A percentile compares a stretch with the other conserved stretches of the same genome.
phyloP scores from a whole-genome alignment of 108 stramenopile species.

The Skeletonema menzelii region DNA sequence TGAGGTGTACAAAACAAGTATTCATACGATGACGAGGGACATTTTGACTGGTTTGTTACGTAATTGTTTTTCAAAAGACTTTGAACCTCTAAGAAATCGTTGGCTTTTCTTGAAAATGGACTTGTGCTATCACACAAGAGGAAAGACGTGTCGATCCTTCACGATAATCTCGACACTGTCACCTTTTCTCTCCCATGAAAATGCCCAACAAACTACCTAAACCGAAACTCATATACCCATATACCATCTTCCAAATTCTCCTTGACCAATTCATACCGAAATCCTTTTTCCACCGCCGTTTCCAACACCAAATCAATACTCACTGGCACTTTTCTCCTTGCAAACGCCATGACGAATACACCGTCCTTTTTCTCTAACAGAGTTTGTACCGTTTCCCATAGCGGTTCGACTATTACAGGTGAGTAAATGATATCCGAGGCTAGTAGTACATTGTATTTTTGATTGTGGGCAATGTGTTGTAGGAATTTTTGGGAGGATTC shows the following conservation, averaged over 20 bases:
- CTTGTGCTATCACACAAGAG: no score
- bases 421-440: slow-evolving; percentile 73
- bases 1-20: no score
- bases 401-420: slow-evolving; percentile 49
- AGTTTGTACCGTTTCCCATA: slow-evolving; percentile 60
- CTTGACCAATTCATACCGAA: slow-evolving; percentile 47
- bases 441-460: slow-evolving; percentile 54
- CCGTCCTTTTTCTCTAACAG: slow-evolving; percentile 39
- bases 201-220: neutral
- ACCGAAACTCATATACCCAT: slow-evolving; percentile 50
- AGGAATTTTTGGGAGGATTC: slow-evolving; percentile 33
- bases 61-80: no score
- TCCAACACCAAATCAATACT: slow-evolving; percentile 54
- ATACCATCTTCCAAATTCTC: slow-evolving; percentile 46
- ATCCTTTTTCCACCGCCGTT: slow-evolving; percentile 37
- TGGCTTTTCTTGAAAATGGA: no score
- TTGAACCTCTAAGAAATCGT: no score
- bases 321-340: slow-evolving; percentile 59
- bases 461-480: slow-evolving; percentile 2
- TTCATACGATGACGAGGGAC: no score
- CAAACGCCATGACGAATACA: slow-evolving; percentile 66
- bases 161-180: no score
- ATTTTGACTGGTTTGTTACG: no score
- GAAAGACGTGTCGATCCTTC: no score
- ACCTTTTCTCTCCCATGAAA: no score